Percentiles rank a stretch among this genome's conserved stretches.
Conservation (phyloP, 2,329 filamentous ascomycete genomes). For the Alternaria longipes region DNA sequence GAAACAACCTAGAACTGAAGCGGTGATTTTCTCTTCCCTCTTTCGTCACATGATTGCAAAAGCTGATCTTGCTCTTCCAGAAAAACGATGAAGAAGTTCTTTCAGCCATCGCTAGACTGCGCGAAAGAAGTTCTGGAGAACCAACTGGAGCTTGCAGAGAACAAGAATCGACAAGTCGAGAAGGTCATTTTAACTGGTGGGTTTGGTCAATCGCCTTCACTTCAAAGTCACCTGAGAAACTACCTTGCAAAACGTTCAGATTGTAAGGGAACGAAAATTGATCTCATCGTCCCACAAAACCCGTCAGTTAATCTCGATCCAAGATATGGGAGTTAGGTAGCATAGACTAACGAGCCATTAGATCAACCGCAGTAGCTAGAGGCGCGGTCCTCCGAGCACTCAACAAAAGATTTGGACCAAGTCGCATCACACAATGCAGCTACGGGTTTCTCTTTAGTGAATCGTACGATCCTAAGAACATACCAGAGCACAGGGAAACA, state of each 20-base stretch:
- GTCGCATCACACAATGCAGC: constrained; percentile 36
- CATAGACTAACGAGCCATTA: constrained; percentile 8
- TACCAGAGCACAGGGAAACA: too few species aligned
- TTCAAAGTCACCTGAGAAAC: constrained; percentile 29
- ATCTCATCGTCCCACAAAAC: too few species aligned
- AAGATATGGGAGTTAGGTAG: background rate
- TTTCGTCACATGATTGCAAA: too few species aligned
- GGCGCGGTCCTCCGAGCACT: constrained; percentile 44
- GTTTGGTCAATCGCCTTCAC: constrained; percentile 41
- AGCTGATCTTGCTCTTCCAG: too few species aligned
- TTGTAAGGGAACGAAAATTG: too few species aligned
- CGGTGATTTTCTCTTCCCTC: too few species aligned
- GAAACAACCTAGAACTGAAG: too few species aligned
- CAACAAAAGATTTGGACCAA: constrained; percentile 39
- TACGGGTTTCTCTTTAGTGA: constrained; percentile 34
- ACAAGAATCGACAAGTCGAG: constrained; percentile 23
- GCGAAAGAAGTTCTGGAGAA: constrained; percentile 23
- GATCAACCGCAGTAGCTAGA: constrained; percentile 39
- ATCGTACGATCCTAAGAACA: constrained; percentile 5
- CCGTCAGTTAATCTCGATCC: too few species aligned
- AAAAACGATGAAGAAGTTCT: constrained; percentile 10
- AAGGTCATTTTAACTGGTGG: constrained; percentile 47
- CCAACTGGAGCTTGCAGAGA: constrained; percentile 37
- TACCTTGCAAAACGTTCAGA: too few species aligned
- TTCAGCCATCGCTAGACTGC: constrained; percentile 22